Conservation (phyloP, 148 eudicot species). For the Arbutus unedo region DNA sequence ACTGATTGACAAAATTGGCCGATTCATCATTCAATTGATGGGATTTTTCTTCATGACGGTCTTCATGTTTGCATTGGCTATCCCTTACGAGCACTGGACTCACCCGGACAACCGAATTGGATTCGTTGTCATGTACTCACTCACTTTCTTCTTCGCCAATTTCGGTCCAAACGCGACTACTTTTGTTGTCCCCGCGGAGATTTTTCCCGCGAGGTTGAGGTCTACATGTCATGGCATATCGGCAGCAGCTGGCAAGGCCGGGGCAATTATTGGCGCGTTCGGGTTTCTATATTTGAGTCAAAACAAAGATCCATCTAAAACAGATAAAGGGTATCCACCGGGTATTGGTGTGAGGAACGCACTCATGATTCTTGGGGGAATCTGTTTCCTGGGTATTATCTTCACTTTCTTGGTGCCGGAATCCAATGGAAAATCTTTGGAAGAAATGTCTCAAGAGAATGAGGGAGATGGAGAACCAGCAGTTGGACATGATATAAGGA, state of each 20-base stretch:
- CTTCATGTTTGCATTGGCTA: slow-evolving; percentile 2
- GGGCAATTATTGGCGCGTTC: slow-evolving; percentile 4
- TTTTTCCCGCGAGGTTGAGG: slow-evolving; percentile 5
- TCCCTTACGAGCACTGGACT: slow-evolving; percentile 3
- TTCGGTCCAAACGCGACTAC: slow-evolving; percentile 1
- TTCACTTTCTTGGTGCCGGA: slow-evolving; percentile 10
- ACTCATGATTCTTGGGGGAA: neutral
- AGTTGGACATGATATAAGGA: neutral
- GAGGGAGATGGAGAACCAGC: neutral
- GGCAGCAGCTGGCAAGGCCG: neutral
- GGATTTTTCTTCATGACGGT: slow-evolving; percentile 12
- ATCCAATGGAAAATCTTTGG: slow-evolving; percentile 1
- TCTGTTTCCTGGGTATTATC: neutral
- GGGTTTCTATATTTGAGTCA: neutral
- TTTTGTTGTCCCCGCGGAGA: neutral
- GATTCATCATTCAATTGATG: neutral
- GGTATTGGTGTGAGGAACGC: slow-evolving; percentile 6
- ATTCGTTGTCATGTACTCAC: neutral
- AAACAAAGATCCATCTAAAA: neutral
- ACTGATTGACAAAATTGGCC: neutral
- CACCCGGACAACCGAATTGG: slow-evolving; percentile 9
- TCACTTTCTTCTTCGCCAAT: neutral
- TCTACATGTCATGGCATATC: neutral
- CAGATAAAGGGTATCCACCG: slow-evolving; percentile 7
- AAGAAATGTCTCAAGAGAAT: slow-evolving; percentile 6